These are phyloP conservation scores for Verbascum thapsus DNA, from an alignment of 257 asterid genomes.

Conservation along the genomic window DNA sequence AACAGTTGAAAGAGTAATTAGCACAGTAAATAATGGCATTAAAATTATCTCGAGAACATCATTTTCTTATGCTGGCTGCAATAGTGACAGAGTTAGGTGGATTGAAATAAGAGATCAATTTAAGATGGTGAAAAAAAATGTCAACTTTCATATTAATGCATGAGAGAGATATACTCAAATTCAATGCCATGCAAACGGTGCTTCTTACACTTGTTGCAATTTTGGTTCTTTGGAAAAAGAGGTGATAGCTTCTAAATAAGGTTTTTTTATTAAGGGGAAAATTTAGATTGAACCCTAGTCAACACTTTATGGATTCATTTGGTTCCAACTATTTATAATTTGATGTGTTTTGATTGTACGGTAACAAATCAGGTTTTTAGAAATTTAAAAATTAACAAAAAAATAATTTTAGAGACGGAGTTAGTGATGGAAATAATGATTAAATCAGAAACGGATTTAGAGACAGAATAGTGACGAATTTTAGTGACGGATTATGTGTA, in stretches of 20 bases:
- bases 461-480: no score
- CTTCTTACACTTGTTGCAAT: constrained; percentile 43
- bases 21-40: constrained; percentile 24
- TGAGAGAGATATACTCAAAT: constrained; percentile 9
- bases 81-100: constrained; percentile 40
- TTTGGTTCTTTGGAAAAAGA: background rate
- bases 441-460: no score
- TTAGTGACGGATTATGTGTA: no score
- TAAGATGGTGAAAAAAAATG: constrained; percentile 23
- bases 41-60: constrained; percentile 38
- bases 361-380: no score
- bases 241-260: background rate
- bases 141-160: constrained; percentile 31
- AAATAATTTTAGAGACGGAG: no score
- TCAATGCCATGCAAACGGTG: constrained; percentile 35
- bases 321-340: no score
- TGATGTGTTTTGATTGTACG: no score
- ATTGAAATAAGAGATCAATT: constrained; percentile 37
- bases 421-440: no score
- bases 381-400: no score
- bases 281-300: no score
- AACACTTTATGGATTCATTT: no score
- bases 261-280: background rate
- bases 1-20: constrained; percentile 29
- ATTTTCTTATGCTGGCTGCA: background rate